Conservation (phyloP, 2,329 filamentous ascomycete genomes). For the Westerdykella aurantiaca region DNA sequence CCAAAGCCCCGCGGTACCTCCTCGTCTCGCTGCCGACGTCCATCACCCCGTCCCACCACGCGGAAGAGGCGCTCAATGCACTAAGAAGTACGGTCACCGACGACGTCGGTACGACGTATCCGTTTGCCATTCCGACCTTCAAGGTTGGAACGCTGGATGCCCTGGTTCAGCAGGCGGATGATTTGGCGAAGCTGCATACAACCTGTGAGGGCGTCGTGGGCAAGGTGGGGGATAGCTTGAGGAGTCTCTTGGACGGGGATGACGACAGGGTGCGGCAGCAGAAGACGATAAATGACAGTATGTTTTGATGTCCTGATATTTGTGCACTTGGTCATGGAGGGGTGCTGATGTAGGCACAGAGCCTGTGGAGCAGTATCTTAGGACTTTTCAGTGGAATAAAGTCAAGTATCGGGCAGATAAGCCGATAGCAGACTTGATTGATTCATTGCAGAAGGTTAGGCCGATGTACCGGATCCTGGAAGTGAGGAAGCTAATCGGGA, state of each 20-base stretch:
- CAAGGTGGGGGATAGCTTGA: constrained; percentile 83
- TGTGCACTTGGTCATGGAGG: not conserved
- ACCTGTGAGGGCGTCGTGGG: constrained; percentile 74
- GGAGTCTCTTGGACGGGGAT: constrained; percentile 74
- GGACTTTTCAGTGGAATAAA: constrained; percentile 92
- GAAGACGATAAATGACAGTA: constrained; percentile 92
- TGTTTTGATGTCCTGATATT: constrained; percentile 28
- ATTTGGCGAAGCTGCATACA: constrained; percentile 79
- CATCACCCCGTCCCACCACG: constrained; percentile 73
- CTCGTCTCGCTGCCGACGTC: constrained; percentile 86
- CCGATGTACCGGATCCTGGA: not conserved
- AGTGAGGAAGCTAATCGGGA: too few relatives aligned
- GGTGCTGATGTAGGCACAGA: constrained; percentile 49
- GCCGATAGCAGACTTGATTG: constrained; percentile 78
- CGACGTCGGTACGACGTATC: constrained; percentile 69
- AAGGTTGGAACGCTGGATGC: constrained; percentile 97
- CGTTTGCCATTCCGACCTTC: constrained; percentile 85
- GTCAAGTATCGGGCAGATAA: constrained; percentile 95
- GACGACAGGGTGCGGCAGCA: constrained; percentile 77
- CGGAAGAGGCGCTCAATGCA: constrained; percentile 73
- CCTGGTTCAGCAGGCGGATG: constrained; percentile 92
- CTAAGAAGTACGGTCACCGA: constrained; percentile 65
- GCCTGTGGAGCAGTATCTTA: constrained; percentile 90
- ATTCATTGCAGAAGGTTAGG: constrained; percentile 75
- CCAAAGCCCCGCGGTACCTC: constrained; percentile 61